Conservation (phyloP, 2,329 filamentous ascomycete species). For the Fusarium bulbicola region DNA sequence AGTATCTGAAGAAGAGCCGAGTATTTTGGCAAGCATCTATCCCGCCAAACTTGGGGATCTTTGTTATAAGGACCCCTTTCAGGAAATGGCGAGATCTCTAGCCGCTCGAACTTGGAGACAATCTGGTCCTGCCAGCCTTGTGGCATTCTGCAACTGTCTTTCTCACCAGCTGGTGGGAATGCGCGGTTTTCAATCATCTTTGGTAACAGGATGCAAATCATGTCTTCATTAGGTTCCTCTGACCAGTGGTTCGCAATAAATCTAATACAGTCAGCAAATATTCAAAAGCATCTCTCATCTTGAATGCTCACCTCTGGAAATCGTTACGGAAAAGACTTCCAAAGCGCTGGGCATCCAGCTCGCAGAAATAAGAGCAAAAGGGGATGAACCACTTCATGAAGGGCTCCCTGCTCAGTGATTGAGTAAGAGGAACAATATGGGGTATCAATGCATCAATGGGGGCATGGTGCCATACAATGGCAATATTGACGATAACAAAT, state of each 20-base stretch:
- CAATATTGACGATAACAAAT: conserved; percentile 63
- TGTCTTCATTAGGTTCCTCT: conserved; percentile 69
- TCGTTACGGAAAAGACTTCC: conserved; percentile 79
- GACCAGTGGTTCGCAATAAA: conserved; percentile 82
- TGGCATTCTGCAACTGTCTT: conserved; percentile 65
- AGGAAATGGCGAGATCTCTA: conserved; percentile 72
- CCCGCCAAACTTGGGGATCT: conserved; percentile 68
- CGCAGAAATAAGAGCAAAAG: conserved; percentile 84
- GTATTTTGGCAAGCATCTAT: conserved; percentile 72
- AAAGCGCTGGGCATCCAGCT: conserved; percentile 79
- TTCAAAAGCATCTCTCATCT: conserved; percentile 14
- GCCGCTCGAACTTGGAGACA: conserved; percentile 71
- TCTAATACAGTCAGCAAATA: conserved; percentile 53
- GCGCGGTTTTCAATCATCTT: conserved; percentile 66
- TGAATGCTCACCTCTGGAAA: conserved; percentile 75
- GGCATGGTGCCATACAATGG: conserved; percentile 78
- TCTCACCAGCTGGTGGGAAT: conserved; percentile 62
- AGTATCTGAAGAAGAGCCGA: conserved; percentile 73
- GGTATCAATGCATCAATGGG: conserved; percentile 83
- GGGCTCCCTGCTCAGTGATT: conserved; percentile 69
- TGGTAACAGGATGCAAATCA: conserved; percentile 74
- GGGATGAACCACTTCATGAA: conserved; percentile 80
- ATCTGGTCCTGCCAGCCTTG: conserved; percentile 80
- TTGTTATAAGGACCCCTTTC: conserved; percentile 70
- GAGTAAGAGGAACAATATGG: conserved; percentile 71